These are phyloP conservation scores for Deinandra increscens DNA, from an alignment of 129 eudicot species.

Conservation along the genomic window DNA sequence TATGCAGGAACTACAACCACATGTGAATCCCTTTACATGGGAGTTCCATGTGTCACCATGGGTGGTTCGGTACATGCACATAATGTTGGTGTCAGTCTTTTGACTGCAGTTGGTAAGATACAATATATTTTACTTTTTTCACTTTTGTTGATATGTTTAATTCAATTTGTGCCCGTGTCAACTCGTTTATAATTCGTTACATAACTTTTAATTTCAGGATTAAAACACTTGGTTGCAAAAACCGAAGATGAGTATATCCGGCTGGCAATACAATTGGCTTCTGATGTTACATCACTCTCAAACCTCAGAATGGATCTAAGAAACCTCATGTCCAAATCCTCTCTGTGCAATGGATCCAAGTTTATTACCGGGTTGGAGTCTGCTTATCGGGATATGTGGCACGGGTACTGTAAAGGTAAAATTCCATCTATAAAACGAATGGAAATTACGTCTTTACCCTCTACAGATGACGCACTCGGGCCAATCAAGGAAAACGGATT, in stretches of 20 bases:
- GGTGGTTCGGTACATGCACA: conserved; percentile 92
- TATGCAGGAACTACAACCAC: conserved; percentile 99
- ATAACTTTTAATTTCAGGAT: conserved; percentile 40
- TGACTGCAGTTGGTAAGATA: conserved; percentile 74
- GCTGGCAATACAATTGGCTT: conserved; percentile 72
- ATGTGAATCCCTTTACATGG: conserved; percentile 96
- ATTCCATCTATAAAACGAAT: conserved; percentile 68
- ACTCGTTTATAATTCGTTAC: background rate
- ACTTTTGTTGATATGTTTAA: background rate
- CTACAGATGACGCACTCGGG: conserved; percentile 27
- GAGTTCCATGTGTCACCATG: conserved; percentile 98
- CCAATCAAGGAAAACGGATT: conserved; percentile 57
- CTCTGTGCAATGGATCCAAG: conserved; percentile 78
- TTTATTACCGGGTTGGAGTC: conserved; percentile 70
- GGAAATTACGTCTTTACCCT: conserved; percentile 32
- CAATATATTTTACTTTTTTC: conserved; percentile 2
- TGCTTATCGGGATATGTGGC: conserved; percentile 77
- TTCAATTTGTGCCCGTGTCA: background rate
- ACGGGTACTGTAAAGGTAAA: conserved; percentile 72
- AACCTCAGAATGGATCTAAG: conserved; percentile 73
- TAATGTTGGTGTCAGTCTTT: conserved; percentile 96
- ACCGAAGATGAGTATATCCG: conserved; percentile 86
- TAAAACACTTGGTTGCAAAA: conserved; percentile 68
- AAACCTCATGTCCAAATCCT: conserved; percentile 79
- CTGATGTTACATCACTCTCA: conserved; percentile 68